A percentile compares a stretch with the other conserved stretches of the same genome.
phyloP scores from a whole-genome alignment of 805 yeast species.

The Brettanomyces bruxellensis region DNA sequence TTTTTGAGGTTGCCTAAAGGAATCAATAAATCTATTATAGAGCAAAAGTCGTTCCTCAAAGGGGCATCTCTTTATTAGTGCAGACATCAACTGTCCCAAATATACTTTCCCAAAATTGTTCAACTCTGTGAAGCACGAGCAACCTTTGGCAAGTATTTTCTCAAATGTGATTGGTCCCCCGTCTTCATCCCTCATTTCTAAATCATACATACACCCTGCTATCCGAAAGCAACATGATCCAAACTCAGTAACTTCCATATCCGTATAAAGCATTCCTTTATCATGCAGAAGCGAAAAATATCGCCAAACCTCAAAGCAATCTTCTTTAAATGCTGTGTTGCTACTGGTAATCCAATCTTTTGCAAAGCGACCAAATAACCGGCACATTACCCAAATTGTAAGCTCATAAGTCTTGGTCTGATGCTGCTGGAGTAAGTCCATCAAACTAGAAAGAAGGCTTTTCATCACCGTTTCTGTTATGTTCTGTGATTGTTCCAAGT shows the following conservation, averaged over 20 bases:
- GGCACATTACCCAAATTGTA: conserved; percentile 26
- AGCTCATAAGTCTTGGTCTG: conserved; percentile 31
- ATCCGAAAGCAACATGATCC: conserved; percentile 23
- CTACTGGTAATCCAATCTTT: conserved; percentile 20
- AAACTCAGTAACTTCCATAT: conserved; percentile 22
- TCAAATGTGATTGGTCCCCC: too few relatives aligned
- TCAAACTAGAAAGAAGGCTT: conserved; percentile 6
- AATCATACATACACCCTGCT: background rate
- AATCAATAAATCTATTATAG: conserved; percentile 23
- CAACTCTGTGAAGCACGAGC: conserved; percentile 1
- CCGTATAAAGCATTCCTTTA: conserved; percentile 33
- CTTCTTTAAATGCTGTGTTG: conserved; percentile 25
- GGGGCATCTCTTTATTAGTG: background rate
- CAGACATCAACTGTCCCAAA: conserved; percentile 1
- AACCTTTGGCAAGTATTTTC: conserved; percentile 3
- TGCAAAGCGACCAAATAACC: conserved; percentile 20
- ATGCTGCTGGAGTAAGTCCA: conserved; percentile 11
- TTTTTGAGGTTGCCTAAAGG: conserved; percentile 28
- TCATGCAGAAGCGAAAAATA: conserved; percentile 35
- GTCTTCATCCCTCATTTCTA: too few relatives aligned
- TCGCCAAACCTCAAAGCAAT: conserved; percentile 37
- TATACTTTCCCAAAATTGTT: conserved; percentile 3
- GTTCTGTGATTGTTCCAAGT: background rate
- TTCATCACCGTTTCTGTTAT: conserved; percentile 6
- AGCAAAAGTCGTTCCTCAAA: conserved; percentile 13